A percentile compares a stretch with the other conserved stretches of the same genome.
These are phyloP conservation scores for Dichomitus squalens DNA, from an alignment of 1,284 basidiomycete species.

Conservation along the genomic window DNA sequence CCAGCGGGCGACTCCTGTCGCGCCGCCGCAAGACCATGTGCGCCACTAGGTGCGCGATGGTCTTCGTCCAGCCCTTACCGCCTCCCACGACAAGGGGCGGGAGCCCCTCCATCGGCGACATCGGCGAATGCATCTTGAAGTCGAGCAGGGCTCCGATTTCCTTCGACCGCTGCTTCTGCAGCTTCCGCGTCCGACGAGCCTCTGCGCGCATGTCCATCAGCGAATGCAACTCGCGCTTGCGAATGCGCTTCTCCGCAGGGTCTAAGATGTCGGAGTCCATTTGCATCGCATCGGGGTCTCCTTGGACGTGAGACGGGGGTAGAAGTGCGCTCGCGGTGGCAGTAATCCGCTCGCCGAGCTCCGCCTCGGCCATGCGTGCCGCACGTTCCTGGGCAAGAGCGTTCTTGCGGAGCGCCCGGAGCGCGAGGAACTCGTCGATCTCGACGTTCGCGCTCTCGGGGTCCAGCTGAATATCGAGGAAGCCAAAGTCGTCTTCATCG, in stretches of 20 bases:
- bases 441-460: constrained; percentile 38
- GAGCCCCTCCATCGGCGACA: constrained; percentile 17
- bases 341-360: constrained; percentile 33
- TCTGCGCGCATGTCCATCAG: constrained; percentile 46
- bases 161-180: constrained; percentile 51
- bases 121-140: constrained; percentile 43
- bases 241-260: constrained; percentile 25
- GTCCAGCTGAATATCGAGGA: constrained; percentile 40
- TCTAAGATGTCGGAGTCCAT: constrained; percentile 15
- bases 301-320: constrained; percentile 14
- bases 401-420: constrained; percentile 42
- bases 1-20: constrained; percentile 41
- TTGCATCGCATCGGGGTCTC: constrained; percentile 4
- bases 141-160: constrained; percentile 54
- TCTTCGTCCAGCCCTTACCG: constrained; percentile 36
- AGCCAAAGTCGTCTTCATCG: constrained; percentile 41
- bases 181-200: constrained; percentile 46
- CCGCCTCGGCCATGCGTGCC: constrained; percentile 41
- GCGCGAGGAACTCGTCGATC: constrained; percentile 30
- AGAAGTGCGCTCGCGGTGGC: constrained; percentile 27
- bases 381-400: constrained; percentile 43
- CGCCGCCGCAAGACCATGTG: constrained; percentile 56
- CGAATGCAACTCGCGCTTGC: constrained; percentile 36
- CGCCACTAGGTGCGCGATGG: constrained; percentile 53
- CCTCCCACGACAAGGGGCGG: constrained; percentile 11